Base-by-base conservation (phyloP, 805 yeast genomes). In the Schwanniomyces yamadae region DNA sequence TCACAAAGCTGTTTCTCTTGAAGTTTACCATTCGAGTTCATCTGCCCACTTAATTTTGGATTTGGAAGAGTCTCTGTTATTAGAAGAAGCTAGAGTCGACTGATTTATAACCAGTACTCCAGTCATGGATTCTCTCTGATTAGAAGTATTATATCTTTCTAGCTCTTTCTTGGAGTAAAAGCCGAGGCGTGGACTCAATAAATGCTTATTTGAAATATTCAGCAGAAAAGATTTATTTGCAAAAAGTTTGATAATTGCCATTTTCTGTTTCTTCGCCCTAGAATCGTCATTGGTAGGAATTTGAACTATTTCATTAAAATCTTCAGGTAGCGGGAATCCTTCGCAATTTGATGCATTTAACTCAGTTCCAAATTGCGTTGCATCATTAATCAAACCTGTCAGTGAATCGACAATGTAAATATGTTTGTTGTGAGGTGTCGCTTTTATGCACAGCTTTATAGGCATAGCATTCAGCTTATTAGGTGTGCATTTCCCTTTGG, bases 321-420 rank as follows among this genome's bases (percentile, higher is more conserved):
- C 71, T 38, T 73, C 79, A 0, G 86, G 88, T 12, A 80, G 54
- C 9, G 81, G 80, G 31, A 81, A 73, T 6, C 82, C 84, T 41
- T 72, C 75, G 39, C 82, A 69, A 47, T 78, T 80, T 23, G 74
- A 67, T 0, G 85, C 71, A 51, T 81, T 81, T 38, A 81, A 64
- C 52, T 80, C 85, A 1, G 87, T 81, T 2, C 84, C 88, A 55
- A 75, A 80, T 45, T 71, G 74, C 3, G 86, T 80, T 7, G 86
- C 85, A 48, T 81, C 86, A 44, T 70, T 72, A 11, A 78, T 49
- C 38, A 63, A 63, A 0, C 85, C 84, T 24, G 80, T 77, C 50
- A 78, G 73, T 5, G 84, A 71, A 44, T 80, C 82, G 20, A 81
- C 84, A 29, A 80, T 58, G 46, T 71, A 67, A 31, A 77, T 77